phyloP scores from a whole-genome alignment of 768 basidiomycete genomes.

The Naganishia antarctica region DNA sequence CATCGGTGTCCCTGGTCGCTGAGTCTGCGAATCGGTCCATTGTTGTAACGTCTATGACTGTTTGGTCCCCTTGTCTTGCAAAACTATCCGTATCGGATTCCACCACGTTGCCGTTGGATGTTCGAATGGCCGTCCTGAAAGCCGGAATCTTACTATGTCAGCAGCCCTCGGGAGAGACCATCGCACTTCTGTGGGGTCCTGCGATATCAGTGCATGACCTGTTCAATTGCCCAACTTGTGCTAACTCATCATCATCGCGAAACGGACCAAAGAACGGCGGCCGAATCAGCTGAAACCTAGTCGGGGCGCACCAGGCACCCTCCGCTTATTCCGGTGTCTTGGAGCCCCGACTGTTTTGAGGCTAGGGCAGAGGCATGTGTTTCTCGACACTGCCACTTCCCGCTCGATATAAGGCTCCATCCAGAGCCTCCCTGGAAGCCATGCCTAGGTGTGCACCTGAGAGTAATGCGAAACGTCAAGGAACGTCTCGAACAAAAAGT shows the following conservation, averaged over 20 bases:
- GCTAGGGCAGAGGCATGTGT: too few relatives aligned
- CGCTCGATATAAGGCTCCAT: not conserved
- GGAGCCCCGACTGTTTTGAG: not conserved
- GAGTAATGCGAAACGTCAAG: not conserved
- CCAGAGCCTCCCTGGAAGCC: not conserved
- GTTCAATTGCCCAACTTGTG: not conserved
- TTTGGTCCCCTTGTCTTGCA: not conserved
- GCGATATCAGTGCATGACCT: not conserved
- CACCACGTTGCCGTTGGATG: not conserved
- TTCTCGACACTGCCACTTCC: not conserved
- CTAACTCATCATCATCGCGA: not conserved
- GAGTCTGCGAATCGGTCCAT: too few relatives aligned
- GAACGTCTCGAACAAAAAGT: not conserved
- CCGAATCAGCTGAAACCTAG: not conserved
- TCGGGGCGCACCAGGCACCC: conserved; percentile 1
- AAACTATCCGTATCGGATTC: not conserved
- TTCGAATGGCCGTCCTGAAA: too few relatives aligned
- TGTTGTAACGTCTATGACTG: too few relatives aligned
- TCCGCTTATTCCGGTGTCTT: conserved; percentile 10
- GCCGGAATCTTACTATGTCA: too few relatives aligned
- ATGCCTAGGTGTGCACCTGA: not conserved
- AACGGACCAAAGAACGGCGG: not conserved
- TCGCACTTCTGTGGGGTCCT: too few relatives aligned
- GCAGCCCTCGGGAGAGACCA: too few relatives aligned
- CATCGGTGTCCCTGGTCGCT: too few relatives aligned